Percentiles rank a stretch among this genome's conserved stretches.
These are phyloP conservation scores for Cutaneotrichosporon cyanovorans DNA, from an alignment of 1,284 basidiomycete genomes.

Conservation along the genomic window DNA sequence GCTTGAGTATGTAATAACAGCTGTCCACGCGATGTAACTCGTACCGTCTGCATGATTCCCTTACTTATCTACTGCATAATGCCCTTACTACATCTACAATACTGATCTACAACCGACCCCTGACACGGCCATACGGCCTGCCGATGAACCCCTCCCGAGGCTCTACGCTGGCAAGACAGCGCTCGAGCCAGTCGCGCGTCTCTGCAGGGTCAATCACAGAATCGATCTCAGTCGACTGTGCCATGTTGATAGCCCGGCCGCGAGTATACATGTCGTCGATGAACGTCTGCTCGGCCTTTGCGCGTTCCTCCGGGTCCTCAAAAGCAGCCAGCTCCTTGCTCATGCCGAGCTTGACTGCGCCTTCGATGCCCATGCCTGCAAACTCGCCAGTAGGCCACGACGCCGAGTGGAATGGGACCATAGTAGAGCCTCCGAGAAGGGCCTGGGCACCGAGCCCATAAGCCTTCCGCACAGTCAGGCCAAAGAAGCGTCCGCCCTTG, in stretches of 20 bases:
- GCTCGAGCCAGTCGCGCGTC: slow-evolving; percentile 16
- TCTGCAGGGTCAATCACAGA: slow-evolving; percentile 17
- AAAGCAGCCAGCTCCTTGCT: slow-evolving; percentile 17
- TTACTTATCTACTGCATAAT: too few relatives aligned
- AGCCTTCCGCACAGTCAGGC: slow-evolving; percentile 16
- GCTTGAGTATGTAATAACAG: too few relatives aligned
- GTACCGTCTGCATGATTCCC: too few relatives aligned
- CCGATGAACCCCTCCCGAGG: neutral
- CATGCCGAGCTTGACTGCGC: slow-evolving; percentile 18
- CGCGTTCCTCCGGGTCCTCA: slow-evolving; percentile 5
- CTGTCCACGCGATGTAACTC: too few relatives aligned
- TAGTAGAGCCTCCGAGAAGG: slow-evolving; percentile 13
- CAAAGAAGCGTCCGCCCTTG: slow-evolving; percentile 13
- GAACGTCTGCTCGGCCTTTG: slow-evolving; percentile 12
- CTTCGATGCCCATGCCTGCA: slow-evolving; percentile 19
- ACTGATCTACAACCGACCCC: too few relatives aligned
- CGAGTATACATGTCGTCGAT: slow-evolving; percentile 16
- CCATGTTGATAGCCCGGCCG: slow-evolving; percentile 17
- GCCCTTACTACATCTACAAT: too few relatives aligned
- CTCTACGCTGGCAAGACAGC: slow-evolving; percentile 11
- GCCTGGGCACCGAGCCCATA: slow-evolving; percentile 20
- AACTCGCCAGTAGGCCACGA: slow-evolving; percentile 20
- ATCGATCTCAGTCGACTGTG: slow-evolving; percentile 18
- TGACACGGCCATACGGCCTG: too few relatives aligned
- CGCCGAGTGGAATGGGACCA: slow-evolving; percentile 11